Conservation (phyloP, 1,139 yeast genomes). For the Pichia norvegensis region DNA sequence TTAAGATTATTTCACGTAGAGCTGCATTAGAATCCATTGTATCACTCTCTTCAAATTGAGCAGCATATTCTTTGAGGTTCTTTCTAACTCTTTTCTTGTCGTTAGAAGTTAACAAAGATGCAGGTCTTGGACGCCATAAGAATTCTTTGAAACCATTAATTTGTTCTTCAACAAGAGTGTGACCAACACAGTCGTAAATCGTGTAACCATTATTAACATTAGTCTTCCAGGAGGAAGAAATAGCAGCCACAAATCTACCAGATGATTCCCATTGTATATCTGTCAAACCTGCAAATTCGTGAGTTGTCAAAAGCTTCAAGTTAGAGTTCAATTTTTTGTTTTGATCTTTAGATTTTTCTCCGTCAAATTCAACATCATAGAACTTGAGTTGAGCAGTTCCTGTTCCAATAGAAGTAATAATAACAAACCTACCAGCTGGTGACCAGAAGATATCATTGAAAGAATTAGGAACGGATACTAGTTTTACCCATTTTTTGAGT, state of each 20-base stretch:
- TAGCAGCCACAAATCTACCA: conserved; percentile 81
- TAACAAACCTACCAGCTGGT: conserved; percentile 87
- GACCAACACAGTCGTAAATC: conserved; percentile 79
- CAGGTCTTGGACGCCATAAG: conserved; percentile 97
- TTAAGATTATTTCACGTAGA: conserved; percentile 79
- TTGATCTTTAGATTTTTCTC: conserved; percentile 34
- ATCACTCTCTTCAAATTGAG: conserved; percentile 90
- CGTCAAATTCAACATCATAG: conserved; percentile 80
- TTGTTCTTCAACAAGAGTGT: conserved; percentile 62
- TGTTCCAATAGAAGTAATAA: conserved; percentile 55
- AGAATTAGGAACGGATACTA: conserved; percentile 53
- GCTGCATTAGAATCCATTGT: conserved; percentile 96
- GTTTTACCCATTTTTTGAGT: conserved; percentile 49
- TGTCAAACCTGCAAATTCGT: conserved; percentile 71
- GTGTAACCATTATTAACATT: conserved; percentile 86
- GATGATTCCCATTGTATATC: conserved; percentile 93
- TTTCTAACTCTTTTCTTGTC: conserved; percentile 86
- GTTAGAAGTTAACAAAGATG: conserved; percentile 60
- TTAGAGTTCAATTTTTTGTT: conserved; percentile 45
- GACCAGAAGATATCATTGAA: conserved; percentile 63
- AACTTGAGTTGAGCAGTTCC: conserved; percentile 67
- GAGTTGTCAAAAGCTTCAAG: conserved; percentile 56
- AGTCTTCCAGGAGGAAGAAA: conserved; percentile 85
- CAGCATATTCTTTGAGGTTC: conserved; percentile 82
- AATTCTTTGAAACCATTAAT: conserved; percentile 82